Conservation (phyloP, 495 filamentous ascomycete species). For the Hypoxylon fuscum region DNA sequence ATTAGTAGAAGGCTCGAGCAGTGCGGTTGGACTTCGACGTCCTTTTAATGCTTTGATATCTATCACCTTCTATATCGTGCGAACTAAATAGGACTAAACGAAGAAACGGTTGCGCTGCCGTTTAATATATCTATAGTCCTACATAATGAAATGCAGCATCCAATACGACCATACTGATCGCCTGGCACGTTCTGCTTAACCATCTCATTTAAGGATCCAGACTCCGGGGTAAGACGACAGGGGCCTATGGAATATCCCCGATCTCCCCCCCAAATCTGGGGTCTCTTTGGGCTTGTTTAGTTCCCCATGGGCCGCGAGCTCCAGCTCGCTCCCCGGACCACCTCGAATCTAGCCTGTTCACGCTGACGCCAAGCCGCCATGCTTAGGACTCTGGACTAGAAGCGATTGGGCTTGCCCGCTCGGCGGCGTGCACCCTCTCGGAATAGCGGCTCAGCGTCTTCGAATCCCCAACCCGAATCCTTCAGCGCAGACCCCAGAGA, state of each 20-base stretch:
- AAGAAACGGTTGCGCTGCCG: slow-evolving; percentile 1
- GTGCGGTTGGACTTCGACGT: not conserved
- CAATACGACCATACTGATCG: not conserved
- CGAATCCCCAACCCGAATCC: slow-evolving; percentile 11
- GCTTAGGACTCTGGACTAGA: slow-evolving; percentile 1
- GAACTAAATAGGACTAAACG: not conserved
- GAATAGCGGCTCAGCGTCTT: slow-evolving; percentile 33
- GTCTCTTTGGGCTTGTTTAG: not conserved
- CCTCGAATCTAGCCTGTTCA: slow-evolving; percentile 23
- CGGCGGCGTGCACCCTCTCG: slow-evolving; percentile 12
- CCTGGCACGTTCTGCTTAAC: slow-evolving; percentile 12
- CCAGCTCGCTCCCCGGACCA: not conserved
- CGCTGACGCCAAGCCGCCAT: slow-evolving; percentile 29
- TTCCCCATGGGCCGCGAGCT: slow-evolving; percentile 3
- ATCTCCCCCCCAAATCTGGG: slow-evolving; percentile 11
- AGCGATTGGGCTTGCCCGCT: slow-evolving; percentile 10
- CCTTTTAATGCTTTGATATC: slow-evolving; percentile 12
- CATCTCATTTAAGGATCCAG: slow-evolving; percentile 12
- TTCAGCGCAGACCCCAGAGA: slow-evolving; percentile 1
- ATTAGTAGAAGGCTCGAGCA: not conserved
- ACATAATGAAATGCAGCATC: not conserved
- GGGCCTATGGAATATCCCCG: slow-evolving; percentile 9
- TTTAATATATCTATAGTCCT: slow-evolving; percentile 18
- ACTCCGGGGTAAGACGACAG: slow-evolving; percentile 28
- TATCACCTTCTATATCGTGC: not conserved